Evolutionary conservation across 768 basidiomycete genomes (phyloP).

Genomic region (Austroboletus eburneus): DNA sequence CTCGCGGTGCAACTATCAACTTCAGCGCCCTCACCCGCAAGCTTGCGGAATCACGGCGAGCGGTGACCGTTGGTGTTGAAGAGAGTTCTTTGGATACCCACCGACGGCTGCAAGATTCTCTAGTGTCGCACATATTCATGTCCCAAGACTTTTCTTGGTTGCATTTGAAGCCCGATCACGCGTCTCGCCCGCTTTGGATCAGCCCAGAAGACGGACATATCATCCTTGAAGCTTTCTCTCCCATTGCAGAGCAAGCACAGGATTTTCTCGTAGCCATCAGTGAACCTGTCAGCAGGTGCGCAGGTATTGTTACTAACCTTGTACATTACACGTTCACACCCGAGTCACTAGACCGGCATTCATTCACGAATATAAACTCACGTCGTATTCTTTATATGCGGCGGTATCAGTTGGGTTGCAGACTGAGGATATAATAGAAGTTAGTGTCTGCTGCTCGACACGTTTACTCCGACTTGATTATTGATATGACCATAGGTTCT

Average conservation of each 20-base stretch:
- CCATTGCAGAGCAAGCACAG: slow-evolving; percentile 96
- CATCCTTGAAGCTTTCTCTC: slow-evolving; percentile 96
- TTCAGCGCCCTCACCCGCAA: slow-evolving; percentile 80
- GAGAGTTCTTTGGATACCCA: slow-evolving; percentile 58
- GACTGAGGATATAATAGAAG: slow-evolving; percentile 98
- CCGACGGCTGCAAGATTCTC: slow-evolving; percentile 66
- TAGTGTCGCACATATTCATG: slow-evolving; percentile 80
- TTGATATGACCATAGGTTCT: slow-evolving; percentile 52
- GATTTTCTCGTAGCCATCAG: slow-evolving; percentile 98
- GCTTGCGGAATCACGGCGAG: slow-evolving; percentile 58
- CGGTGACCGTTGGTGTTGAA: slow-evolving; percentile 35
- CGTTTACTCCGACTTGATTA: slow-evolving; percentile 28
- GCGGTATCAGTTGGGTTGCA: slow-evolving; percentile 98
- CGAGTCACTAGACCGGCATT: slow-evolving; percentile 72
- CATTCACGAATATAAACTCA: slow-evolving; percentile 99
- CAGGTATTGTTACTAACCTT: slow-evolving; percentile 16
- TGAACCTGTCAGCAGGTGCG: slow-evolving; percentile 97
- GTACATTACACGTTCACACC: slow-evolving; percentile 29
- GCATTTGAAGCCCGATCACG: slow-evolving; percentile 86
- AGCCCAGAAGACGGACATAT: slow-evolving; percentile 89
- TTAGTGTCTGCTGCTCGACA: slow-evolving; percentile 37
- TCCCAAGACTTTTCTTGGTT: slow-evolving; percentile 85
- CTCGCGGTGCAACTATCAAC: slow-evolving; percentile 78
- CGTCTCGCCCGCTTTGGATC: slow-evolving; percentile 93
- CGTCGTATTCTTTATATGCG: slow-evolving; percentile 95